A percentile compares a stretch with the other conserved stretches of the same genome.
These are phyloP conservation scores for Eimeria maxima DNA, from an alignment of 169 alveolate genomes.

Conservation along the genomic window DNA sequence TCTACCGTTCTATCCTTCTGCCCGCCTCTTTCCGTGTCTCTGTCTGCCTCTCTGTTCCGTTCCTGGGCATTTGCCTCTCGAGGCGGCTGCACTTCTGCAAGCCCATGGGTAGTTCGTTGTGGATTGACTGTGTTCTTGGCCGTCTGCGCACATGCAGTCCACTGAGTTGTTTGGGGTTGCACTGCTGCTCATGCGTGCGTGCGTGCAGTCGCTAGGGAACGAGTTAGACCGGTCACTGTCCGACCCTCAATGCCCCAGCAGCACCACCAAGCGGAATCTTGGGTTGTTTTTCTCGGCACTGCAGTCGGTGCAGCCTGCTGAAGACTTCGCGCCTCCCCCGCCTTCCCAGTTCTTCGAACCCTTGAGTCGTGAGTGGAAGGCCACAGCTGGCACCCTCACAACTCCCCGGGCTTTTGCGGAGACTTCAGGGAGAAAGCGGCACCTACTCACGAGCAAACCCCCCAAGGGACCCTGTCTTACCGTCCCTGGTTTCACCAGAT, in stretches of 20 bases:
- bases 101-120: background rate
- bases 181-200: background rate
- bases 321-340: conserved; percentile 60
- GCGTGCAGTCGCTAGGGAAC: conserved; percentile 53
- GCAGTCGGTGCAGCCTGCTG: conserved; percentile 69
- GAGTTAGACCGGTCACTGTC: conserved; percentile 65
- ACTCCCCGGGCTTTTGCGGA: background rate
- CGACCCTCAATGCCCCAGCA: conserved; percentile 41
- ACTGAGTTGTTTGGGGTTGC: background rate
- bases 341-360: conserved; percentile 66
- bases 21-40: background rate
- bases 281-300: conserved; percentile 68
- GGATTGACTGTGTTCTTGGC: background rate
- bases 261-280: background rate
- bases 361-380: conserved; percentile 17
- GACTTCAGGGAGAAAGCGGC: background rate
- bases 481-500: background rate
- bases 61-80: background rate
- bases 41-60: background rate
- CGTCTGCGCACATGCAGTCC: background rate
- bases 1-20: background rate
- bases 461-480: background rate
- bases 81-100: background rate
- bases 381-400: background rate
- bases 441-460: background rate